phyloP scores from a whole-genome alignment of 108 stramenopile species.

The Parietichytrium sp. region DNA sequence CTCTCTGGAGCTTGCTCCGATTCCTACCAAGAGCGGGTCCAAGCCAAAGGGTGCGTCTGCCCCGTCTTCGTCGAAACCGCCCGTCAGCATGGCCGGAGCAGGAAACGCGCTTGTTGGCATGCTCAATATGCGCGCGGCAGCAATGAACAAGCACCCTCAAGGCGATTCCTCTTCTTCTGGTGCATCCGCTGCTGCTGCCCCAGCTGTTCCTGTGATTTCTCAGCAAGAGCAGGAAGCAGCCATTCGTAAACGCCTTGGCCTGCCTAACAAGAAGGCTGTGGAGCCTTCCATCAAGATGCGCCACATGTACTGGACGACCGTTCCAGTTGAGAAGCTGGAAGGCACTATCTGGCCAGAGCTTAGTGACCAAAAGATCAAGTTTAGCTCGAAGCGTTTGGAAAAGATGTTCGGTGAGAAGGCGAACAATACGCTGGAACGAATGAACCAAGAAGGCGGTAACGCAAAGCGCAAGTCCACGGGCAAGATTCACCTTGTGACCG shows the following conservation, averaged over 20 bases:
- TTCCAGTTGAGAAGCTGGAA: slow-evolving; percentile 19
- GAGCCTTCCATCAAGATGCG: slow-evolving; percentile 25
- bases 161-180: too few relatives aligned
- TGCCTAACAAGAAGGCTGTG: slow-evolving; percentile 27
- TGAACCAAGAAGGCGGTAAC: neutral
- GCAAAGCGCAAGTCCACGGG: slow-evolving; percentile 32
- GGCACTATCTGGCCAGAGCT: slow-evolving; percentile 34
- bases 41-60: neutral
- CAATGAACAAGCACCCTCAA: neutral
- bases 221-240: slow-evolving; percentile 6
- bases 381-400: neutral
- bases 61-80: neutral
- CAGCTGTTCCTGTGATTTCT: neutral
- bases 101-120: neutral
- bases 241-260: neutral
- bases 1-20: slow-evolving; percentile 32
- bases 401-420: slow-evolving; percentile 20
- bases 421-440: too few relatives aligned
- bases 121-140: neutral
- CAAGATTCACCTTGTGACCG: slow-evolving; percentile 42
- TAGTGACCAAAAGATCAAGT: slow-evolving; percentile 21
- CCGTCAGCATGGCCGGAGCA: neutral
- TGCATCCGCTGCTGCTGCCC: neutral
- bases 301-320: slow-evolving; percentile 24
- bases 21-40: slow-evolving; percentile 27